A percentile compares a stretch with the other conserved stretches of the same genome.
These are phyloP conservation scores for Candida freyschussii DNA, from an alignment of 1,139 yeast species.

Conservation along the genomic window DNA sequence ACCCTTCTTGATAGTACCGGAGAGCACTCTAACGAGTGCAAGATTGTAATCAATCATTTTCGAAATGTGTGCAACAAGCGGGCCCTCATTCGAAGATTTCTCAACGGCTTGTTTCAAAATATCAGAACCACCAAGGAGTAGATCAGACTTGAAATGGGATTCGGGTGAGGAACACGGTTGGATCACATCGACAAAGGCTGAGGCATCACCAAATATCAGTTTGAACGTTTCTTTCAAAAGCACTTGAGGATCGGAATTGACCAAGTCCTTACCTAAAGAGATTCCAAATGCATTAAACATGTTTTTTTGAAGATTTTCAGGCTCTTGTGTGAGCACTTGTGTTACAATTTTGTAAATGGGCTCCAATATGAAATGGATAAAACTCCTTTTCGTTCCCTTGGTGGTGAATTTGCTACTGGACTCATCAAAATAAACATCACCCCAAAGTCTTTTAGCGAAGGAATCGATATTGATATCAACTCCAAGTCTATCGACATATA, in stretches of 20 bases:
- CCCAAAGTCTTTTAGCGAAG: slow-evolving; percentile 68
- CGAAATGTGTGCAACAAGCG: slow-evolving; percentile 53
- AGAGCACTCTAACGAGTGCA: slow-evolving; percentile 55
- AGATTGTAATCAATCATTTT: slow-evolving; percentile 46
- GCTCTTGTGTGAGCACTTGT: slow-evolving; percentile 52
- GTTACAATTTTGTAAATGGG: slow-evolving; percentile 80
- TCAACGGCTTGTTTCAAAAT: slow-evolving; percentile 13
- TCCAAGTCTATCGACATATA: slow-evolving; percentile 36
- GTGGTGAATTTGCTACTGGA: slow-evolving; percentile 41
- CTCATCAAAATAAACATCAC: slow-evolving; percentile 54
- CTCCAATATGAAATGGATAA: slow-evolving; percentile 62
- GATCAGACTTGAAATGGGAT: slow-evolving; percentile 14
- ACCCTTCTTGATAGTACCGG: slow-evolving; percentile 53
- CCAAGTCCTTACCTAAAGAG: slow-evolving; percentile 34
- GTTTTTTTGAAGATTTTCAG: slow-evolving; percentile 36
- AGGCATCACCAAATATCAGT: slow-evolving; percentile 48
- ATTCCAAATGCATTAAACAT: slow-evolving; percentile 47
- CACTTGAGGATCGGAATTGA: slow-evolving; percentile 51
- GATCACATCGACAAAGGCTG: slow-evolving; percentile 52
- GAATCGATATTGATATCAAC: slow-evolving; percentile 34
- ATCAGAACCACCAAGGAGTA: slow-evolving; percentile 15
- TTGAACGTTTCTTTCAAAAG: slow-evolving; percentile 52
- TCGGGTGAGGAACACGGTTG: slow-evolving; percentile 40
- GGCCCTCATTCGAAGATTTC: slow-evolving; percentile 30
- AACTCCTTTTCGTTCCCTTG: slow-evolving; percentile 42